Evolutionary conservation across 83 land plant species (phyloP), one percentile per base, ranked within the genome.

Genomic region (Picea abies): DNA sequence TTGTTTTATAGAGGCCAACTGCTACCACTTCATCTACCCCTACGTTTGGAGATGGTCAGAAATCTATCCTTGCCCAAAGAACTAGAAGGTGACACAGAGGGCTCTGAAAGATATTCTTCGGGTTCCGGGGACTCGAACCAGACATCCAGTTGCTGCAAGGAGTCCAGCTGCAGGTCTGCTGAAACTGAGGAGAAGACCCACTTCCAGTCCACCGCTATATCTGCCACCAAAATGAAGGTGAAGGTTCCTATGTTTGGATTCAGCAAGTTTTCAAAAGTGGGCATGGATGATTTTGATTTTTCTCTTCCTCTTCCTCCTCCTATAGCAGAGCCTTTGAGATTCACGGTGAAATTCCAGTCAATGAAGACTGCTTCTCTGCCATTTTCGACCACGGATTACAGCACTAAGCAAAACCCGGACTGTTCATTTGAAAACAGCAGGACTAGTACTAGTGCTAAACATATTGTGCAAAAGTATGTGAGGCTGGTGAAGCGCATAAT

Each of bases 1-100:
- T 92, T 95, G 73, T 95, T 95, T 82, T 95, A 92, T 88, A 93
- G 89, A 63, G 97, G 97, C 15, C 87, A 93, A 80, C 94, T 95
- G 41, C 91, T 95, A 20, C 97, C 97, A 35, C 94, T 95, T 61
- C 96, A 93, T 64, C 91, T 87, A 58, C 96, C 94, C 20, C 94
- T 89, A 5, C 90, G 94, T 26, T 44, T 92, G n/a, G 93, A 87
- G 69, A 92, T 90, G 93, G 91, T 92, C 25, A 82, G 86, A 67
- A 90, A 89, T 49, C 88, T 92, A 79, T 72, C 76, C 76, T 19
- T 39, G 23, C n/a, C 49, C 52, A 72, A 47, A 20, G 76, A 72
- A 39, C 41, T n/a, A 39, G 49, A 71, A 39, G 49, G 49, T 71
- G 19, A 3, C 72, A 71, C 2, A 22, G 1, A 41, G 6, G 23